Percentiles rank a stretch among this genome's conserved stretches.
Evolutionary conservation across 73 alveolate genomes (phyloP).

Genomic region (Paraurostyla sp.): DNA sequence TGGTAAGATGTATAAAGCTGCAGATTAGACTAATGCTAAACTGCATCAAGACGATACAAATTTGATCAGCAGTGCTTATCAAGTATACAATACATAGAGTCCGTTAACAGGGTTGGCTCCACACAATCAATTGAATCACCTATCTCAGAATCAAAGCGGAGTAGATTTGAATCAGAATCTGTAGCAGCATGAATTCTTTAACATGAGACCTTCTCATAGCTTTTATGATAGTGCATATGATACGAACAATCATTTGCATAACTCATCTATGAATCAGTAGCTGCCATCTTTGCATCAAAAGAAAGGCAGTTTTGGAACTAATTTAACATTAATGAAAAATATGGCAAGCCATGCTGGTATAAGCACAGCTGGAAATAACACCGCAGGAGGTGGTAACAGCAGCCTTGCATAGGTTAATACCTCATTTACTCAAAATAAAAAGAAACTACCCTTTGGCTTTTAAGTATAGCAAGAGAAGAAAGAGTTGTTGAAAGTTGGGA

Average conservation of each 20-base stretch:
- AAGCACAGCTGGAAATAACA: constrained; percentile 1
- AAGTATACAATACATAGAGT: neutral
- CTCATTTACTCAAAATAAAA: neutral
- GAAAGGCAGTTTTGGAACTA: neutral
- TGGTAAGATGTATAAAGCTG: constrained; percentile 50
- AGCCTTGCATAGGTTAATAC: neutral
- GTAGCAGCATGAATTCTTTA: constrained; percentile 6
- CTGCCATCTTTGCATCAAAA: constrained; percentile 31
- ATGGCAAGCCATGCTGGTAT: constrained; percentile 1
- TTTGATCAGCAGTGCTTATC: neutral
- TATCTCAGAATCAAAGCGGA: neutral
- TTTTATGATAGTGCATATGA: constrained; percentile 33
- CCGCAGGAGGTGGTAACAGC: neutral
- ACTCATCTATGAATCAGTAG: neutral
- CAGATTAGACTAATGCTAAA: neutral
- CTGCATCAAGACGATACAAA: constrained; percentile 16
- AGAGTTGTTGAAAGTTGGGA: constrained; percentile 28
- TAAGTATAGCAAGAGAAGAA: constrained; percentile 52
- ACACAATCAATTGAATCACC: neutral
- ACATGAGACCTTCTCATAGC: constrained; percentile 25
- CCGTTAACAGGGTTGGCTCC: neutral
- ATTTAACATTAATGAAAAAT: neutral
- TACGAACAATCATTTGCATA: too few species aligned
- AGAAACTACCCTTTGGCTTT: constrained; percentile 63
- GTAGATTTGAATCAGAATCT: neutral